Evolutionary conservation across 805 yeast species (phyloP), one percentile per base, ranked within the genome.

Genomic region (Metschnikowia similis): DNA sequence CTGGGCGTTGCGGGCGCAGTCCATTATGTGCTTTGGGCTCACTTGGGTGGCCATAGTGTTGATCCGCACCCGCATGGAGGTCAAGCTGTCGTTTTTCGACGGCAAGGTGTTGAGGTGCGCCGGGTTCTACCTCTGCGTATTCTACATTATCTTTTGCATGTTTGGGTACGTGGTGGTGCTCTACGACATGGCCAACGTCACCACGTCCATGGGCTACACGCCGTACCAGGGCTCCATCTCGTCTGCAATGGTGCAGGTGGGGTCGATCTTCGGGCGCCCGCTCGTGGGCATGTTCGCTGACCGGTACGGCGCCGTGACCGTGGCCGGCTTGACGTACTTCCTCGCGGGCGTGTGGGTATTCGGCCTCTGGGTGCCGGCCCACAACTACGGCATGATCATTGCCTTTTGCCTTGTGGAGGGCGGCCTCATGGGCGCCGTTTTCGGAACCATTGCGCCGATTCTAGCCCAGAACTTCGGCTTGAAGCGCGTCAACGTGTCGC

Each of bases 91-190:
- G 13, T 37, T 66, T 3, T 74, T 71, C 57, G 87, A 83, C 54
- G 53, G 44, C 13, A 56, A 59, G 28, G 69, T 79, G 14, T 63
- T 76, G 51, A 45, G 52, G 11, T 63, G 67, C 31, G 66, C 70
- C 35, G 81, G 81, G 0, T 66, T 74, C 53, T 75, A 76, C 75
- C 50, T 74, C 32, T 52, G 72, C 27, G 58, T 66, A 1, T 59
- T 72, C 26, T 79, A 74, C 60, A 66, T 75, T 11, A 66, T 75
- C 46, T 69, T 76, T 43, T 76, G 85, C 9, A 66, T 80, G 64
- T 72, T 83, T 54, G 88, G 87, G 0, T 83, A 83, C 57, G 85
- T 82, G 37, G 75, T 80, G 21, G 67, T 82, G 38, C 69, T 83
- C 61, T 83, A 83, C 62, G 76, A 80, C 34, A 64, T 84, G 55